phyloP scores from a whole-genome alignment of 176 grass and related monocot genomes.

The Stipa capillata region DNA sequence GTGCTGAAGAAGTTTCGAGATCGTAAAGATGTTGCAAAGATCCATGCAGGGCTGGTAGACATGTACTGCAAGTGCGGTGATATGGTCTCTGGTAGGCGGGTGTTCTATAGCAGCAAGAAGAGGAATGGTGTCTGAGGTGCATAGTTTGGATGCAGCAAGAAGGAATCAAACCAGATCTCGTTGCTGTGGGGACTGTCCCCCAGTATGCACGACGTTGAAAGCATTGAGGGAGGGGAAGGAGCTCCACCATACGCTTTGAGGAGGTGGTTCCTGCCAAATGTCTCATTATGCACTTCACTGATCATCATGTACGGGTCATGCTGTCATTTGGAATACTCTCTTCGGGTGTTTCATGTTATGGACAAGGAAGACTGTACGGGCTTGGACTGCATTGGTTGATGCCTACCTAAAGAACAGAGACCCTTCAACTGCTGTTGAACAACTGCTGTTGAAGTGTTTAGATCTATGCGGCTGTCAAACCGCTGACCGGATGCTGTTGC shows the following conservation, averaged over 20 bases:
- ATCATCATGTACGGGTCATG: conserved; percentile 65
- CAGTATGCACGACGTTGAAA: conserved; percentile 70
- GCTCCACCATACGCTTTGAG: conserved; percentile 73
- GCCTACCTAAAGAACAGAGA: conserved; percentile 66
- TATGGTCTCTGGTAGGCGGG: conserved; percentile 58
- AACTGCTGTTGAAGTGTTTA: conserved; percentile 60
- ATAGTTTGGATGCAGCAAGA: conserved; percentile 94
- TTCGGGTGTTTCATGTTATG: conserved; percentile 59
- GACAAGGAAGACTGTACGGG: conserved; percentile 62
- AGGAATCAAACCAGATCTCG: conserved; percentile 62
- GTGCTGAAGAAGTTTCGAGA: conserved; percentile 61
- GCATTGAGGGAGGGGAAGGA: conserved; percentile 58
- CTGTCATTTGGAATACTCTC: conserved; percentile 48
- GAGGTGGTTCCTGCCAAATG: conserved; percentile 72
- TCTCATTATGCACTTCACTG: conserved; percentile 70
- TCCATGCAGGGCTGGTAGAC: conserved; percentile 65
- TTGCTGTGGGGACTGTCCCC: conserved; percentile 63
- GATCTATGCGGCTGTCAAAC: conserved; percentile 50
- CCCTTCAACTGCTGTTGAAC: conserved; percentile 42
- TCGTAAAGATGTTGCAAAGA: conserved; percentile 44
- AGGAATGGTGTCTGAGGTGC: conserved; percentile 75
- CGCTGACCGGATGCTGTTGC: conserved; percentile 62
- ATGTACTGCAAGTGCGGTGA: conserved; percentile 96
- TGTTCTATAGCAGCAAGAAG: conserved; percentile 67
- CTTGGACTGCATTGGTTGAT: conserved; percentile 85